Percentiles rank a stretch among this genome's conserved stretches.
Conservation (phyloP, 768 basidiomycete species). For the Russula sp. region DNA sequence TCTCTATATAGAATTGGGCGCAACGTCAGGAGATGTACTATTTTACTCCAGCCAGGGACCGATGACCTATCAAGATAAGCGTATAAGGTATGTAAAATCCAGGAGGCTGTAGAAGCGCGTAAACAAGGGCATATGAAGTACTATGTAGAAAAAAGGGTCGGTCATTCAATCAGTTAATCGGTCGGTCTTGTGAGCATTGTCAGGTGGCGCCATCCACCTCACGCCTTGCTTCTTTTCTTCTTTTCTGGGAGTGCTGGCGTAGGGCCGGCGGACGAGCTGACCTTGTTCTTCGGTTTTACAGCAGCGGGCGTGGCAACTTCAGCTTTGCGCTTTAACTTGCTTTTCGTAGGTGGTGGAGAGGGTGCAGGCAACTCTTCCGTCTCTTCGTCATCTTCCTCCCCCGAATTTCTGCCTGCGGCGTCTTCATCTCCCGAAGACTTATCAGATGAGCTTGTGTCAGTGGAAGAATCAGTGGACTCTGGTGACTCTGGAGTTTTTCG, state of each 20-base stretch:
- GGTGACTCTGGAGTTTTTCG: conserved; percentile 10
- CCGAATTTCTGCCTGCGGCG: conserved; percentile 17
- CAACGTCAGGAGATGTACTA: conserved; percentile 4
- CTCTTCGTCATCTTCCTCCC: conserved; percentile 32
- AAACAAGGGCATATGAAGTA: not conserved
- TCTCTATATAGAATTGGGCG: conserved; percentile 8
- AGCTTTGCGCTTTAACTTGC: conserved; percentile 22
- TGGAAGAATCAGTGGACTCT: conserved; percentile 10
- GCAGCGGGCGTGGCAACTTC: conserved; percentile 4
- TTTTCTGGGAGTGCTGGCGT: conserved; percentile 28
- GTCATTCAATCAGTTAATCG: conserved; percentile 5
- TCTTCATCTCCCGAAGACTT: conserved; percentile 12
- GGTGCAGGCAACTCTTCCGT: conserved; percentile 29
- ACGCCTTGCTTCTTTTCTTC: conserved; percentile 39
- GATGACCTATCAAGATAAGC: conserved; percentile 21
- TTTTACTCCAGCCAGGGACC: conserved; percentile 11
- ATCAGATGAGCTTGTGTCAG: conserved; percentile 8
- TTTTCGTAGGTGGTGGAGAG: conserved; percentile 24
- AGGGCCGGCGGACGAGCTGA: conserved; percentile 1
- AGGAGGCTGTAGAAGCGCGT: conserved; percentile 8
- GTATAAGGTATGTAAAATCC: conserved; percentile 19
- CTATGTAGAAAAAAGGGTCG: not conserved
- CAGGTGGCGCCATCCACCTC: conserved; percentile 26
- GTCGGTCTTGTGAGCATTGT: conserved; percentile 12
- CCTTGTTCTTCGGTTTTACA: conserved; percentile 11